A percentile compares a stretch with the other conserved stretches of the same genome.
Conservation (phyloP, 2,329 filamentous ascomycete species). For the Cryphonectria radicalis region DNA sequence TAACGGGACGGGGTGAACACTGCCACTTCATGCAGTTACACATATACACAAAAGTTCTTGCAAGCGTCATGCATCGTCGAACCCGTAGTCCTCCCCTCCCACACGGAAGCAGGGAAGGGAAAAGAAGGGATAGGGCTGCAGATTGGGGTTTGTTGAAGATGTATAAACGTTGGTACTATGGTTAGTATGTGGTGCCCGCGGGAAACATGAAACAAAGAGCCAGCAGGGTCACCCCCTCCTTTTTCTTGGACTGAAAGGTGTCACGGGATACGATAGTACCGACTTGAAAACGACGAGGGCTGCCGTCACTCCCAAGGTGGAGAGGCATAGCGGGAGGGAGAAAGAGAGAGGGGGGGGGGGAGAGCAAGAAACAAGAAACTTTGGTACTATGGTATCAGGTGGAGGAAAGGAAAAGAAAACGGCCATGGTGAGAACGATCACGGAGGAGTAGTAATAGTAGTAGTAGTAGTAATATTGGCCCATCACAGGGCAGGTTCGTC, state of each 20-base stretch:
- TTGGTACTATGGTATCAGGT: not conserved
- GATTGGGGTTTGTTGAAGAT: not conserved
- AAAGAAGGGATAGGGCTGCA: not conserved
- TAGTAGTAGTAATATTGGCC: not conserved
- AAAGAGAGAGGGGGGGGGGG: no score
- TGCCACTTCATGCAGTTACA: slow-evolving; percentile 13
- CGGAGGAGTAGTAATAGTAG: not conserved
- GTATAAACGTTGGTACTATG: not conserved
- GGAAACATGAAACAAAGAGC: not conserved
- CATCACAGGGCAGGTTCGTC: not conserved
- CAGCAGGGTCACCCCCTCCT: not conserved
- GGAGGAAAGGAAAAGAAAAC: not conserved
- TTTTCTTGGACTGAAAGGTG: no score
- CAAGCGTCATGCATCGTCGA: not conserved
- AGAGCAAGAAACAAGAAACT: not conserved
- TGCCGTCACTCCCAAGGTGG: not conserved
- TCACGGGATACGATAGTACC: not conserved
- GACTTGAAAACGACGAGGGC: not conserved
- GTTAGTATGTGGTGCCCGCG: not conserved
- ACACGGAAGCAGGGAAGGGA: not conserved
- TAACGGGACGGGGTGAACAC: not conserved
- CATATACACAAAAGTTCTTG: not conserved
- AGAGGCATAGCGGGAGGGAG: not conserved
- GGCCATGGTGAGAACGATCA: not conserved
- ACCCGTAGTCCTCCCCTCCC: no score